Percentiles rank a stretch among this genome's conserved stretches.
These are phyloP conservation scores for Halophytophthora polymorphica DNA, from an alignment of 352 stramenopile species.

Conservation along the genomic window DNA sequence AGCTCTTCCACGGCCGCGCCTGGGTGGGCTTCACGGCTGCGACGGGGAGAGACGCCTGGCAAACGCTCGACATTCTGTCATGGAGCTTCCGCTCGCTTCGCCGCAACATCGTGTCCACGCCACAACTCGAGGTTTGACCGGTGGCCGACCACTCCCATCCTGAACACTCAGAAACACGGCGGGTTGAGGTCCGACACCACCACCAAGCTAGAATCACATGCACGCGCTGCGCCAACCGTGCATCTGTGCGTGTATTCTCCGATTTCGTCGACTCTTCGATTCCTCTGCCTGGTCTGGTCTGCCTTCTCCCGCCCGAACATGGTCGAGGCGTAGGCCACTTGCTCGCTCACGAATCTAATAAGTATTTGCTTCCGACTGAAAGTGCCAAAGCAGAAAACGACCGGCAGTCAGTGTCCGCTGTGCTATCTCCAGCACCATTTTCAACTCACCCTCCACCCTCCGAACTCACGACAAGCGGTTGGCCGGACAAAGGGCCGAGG, in stretches of 20 bases:
- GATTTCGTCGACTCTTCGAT: conserved; percentile 17
- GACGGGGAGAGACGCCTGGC: conserved; percentile 80
- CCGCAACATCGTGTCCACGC: conserved; percentile 20
- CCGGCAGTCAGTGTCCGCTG: conserved; percentile 21
- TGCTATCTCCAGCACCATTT: conserved; percentile 25
- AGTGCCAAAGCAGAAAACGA: conserved; percentile 40
- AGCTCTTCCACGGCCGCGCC: conserved; percentile 78
- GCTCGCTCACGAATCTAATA: conserved; percentile 52
- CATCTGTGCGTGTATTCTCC: too few relatives aligned
- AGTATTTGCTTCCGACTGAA: conserved; percentile 46
- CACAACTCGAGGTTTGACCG: conserved; percentile 8
- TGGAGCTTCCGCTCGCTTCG: conserved; percentile 78
- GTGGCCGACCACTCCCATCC: too few relatives aligned
- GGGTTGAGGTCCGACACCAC: too few relatives aligned
- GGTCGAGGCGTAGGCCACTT: conserved; percentile 34
- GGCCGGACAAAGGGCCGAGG: conserved; percentile 23
- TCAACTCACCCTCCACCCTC: conserved; percentile 23
- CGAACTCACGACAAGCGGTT: conserved; percentile 24
- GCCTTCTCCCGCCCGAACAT: conserved; percentile 30
- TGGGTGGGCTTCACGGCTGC: conserved; percentile 92
- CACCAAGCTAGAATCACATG: too few relatives aligned
- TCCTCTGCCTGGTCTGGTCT: conserved; percentile 29
- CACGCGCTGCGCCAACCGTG: too few relatives aligned
- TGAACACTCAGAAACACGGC: too few relatives aligned
- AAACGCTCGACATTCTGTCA: conserved; percentile 87